Evolutionary conservation across 164 flowering plant genomes (phyloP), one percentile per base, ranked within the genome.

Genomic region (Piper longum): DNA sequence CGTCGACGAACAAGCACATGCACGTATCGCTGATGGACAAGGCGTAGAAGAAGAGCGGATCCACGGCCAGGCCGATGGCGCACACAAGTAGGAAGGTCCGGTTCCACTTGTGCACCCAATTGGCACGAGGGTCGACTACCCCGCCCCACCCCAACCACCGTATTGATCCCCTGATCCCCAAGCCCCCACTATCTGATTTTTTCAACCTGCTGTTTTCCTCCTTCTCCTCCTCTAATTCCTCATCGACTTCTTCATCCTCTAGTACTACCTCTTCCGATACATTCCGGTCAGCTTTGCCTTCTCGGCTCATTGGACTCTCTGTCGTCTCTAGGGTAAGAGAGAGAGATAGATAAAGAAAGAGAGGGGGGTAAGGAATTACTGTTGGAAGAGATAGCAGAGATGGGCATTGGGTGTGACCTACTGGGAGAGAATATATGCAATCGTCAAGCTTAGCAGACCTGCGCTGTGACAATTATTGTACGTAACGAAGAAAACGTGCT

Each of bases 31-130:
- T 88, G 26, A 93, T 77, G 0, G 98, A 88, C 19, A 93, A 80
- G 2, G 90, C 73, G 74, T 93, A 89, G 83, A 93, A 88, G 80
- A 93, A 93, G 65, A 93, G 79, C 0, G 98, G 98, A 69, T 93
- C 98, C 2, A 93, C 81, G 56, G 87, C 85, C 3, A 89, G 81
- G 0, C 98, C 98, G 2, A 78, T 61, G 8, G 87, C 89, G 59
- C 87, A 82, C 0, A 88, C 95, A 0, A 93, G 77, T 39, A 89
- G 85, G 74, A 88, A 93, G 0, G 83, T 79, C 69, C 84, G 56
- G 69, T 88, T 86, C 96, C 98, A 92, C 69, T 87, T 90, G 61
- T 83, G 86, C n/a, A 86, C 65, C 95, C 96, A 86, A 56, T 71
- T 74, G 54, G 85, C 74, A 63, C 81, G 71, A 0, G 90, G 95